Conservation (phyloP, 1,284 basidiomycete genomes). For the Boletus sp. region DNA sequence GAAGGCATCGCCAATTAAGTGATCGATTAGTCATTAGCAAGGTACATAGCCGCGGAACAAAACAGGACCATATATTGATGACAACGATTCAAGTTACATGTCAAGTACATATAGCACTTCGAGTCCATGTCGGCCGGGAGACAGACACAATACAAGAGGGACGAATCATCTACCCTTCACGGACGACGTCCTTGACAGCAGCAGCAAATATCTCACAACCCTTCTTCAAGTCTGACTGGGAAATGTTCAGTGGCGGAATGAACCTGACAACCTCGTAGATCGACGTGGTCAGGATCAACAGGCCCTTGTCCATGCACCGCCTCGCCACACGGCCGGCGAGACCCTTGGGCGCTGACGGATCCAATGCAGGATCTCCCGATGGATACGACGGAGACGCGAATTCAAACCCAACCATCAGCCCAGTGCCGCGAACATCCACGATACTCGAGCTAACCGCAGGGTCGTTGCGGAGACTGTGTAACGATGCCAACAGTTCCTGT, state of each 20-base stretch:
- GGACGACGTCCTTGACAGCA: constrained; percentile 60
- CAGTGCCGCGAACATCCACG: constrained; percentile 73
- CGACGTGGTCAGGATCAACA: constrained; percentile 78
- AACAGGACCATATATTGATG: no score
- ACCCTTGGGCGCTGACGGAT: constrained; percentile 49
- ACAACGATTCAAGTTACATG: no score
- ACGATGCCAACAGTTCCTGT: constrained; percentile 61
- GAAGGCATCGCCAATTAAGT: background rate
- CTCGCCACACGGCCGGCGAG: constrained; percentile 75
- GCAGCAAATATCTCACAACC: constrained; percentile 58
- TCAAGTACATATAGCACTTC: no score
- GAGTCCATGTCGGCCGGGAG: no score
- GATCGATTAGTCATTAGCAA: background rate
- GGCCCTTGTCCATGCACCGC: constrained; percentile 78
- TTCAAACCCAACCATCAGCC: constrained; percentile 81
- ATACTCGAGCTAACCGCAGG: constrained; percentile 52
- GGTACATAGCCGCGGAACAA: background rate
- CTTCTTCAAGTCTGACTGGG: constrained; percentile 56
- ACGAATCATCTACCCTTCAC: constrained; percentile 32
- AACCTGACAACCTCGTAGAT: constrained; percentile 79
- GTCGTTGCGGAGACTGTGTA: constrained; percentile 54
- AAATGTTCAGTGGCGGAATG: constrained; percentile 69
- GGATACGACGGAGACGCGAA: constrained; percentile 60
- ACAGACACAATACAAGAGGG: no score
- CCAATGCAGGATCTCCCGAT: constrained; percentile 42